Evolutionary conservation across 306 rosid genomes (phyloP).

Genomic region (Geum urbanum): DNA sequence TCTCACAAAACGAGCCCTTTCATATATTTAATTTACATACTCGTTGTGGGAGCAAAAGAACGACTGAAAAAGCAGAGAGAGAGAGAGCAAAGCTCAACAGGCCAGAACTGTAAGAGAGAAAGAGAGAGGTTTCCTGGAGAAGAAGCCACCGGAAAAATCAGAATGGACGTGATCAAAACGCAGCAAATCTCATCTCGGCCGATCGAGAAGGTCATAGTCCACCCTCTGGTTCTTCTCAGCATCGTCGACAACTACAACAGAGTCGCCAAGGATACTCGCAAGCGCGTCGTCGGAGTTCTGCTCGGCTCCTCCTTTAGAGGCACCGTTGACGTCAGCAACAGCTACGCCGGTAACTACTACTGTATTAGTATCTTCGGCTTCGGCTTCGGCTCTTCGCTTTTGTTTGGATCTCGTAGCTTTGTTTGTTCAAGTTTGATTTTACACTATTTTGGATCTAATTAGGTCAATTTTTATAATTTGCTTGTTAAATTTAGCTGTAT

Average conservation of each 20-base stretch:
- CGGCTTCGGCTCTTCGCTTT: background rate
- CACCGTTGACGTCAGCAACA: conserved; percentile 71
- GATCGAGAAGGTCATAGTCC: conserved; percentile 72
- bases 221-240: conserved; percentile 71
- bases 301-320: conserved; percentile 70
- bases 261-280: conserved; percentile 72
- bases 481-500: background rate
- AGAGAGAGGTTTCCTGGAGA: conserved; percentile 8
- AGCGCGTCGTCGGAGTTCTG: conserved; percentile 72
- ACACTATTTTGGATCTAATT: background rate
- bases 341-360: conserved; percentile 58
- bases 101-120: too few species aligned
- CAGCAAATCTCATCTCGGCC: conserved; percentile 63
- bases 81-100: background rate
- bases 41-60: background rate
- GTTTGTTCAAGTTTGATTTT: background rate
- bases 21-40: background rate
- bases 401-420: conserved; percentile 13
- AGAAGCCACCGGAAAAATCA: conserved; percentile 9
- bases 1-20: background rate
- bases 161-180: conserved; percentile 74
- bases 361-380: background rate
- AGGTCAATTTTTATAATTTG: background rate
- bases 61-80: background rate
- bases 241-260: conserved; percentile 78